These are phyloP conservation scores for Paramecium octaurelia DNA, from an alignment of 73 alveolate genomes.

Conservation along the genomic window DNA sequence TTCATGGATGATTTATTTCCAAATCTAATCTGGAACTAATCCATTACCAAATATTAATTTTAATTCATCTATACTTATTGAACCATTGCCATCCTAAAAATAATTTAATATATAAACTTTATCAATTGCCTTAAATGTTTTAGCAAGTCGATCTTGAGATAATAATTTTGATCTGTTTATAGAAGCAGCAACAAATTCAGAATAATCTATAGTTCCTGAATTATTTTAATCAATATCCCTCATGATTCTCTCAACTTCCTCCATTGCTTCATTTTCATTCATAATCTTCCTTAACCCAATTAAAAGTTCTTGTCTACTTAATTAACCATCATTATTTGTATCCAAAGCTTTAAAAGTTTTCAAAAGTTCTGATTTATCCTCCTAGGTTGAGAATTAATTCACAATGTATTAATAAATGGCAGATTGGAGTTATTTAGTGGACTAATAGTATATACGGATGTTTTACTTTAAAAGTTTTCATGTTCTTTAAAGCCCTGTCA, in stretches of 20 bases:
- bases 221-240: conserved; percentile 63
- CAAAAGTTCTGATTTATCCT: conserved; percentile 32
- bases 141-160: conserved; percentile 48
- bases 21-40: conserved; percentile 47
- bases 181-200: conserved; percentile 71
- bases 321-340: conserved; percentile 64
- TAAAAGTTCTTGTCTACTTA: conserved; percentile 63
- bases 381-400: neutral
- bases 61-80: conserved; percentile 73
- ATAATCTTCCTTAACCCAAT: conserved; percentile 51
- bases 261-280: conserved; percentile 50
- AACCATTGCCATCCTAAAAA: conserved; percentile 72
- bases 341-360: conserved; percentile 40
- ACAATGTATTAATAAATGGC: neutral
- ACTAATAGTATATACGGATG: neutral
- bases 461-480: conserved; percentile 1
- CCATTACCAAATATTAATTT: conserved; percentile 64
- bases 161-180: conserved; percentile 43
- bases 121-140: conserved; percentile 62
- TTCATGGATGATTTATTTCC: conserved; percentile 54
- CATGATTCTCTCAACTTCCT: conserved; percentile 62
- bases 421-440: neutral
- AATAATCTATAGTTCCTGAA: conserved; percentile 68
- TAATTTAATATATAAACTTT: neutral
- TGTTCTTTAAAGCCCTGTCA: neutral